Evolutionary conservation across 768 basidiomycete genomes (phyloP), one percentile per base, ranked within the genome.

Genomic region (Tulasnella sp.): DNA sequence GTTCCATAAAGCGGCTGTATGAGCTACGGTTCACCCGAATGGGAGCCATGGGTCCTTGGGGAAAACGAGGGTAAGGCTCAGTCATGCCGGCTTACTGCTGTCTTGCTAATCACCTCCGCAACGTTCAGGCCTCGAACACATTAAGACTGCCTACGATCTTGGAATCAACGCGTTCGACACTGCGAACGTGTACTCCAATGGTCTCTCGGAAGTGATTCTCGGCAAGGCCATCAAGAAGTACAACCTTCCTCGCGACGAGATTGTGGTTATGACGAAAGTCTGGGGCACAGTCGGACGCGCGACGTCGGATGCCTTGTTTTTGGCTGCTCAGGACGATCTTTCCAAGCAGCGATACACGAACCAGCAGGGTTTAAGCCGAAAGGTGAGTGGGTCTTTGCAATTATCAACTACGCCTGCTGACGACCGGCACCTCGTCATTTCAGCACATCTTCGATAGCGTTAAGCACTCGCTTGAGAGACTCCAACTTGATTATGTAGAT

Each of bases 1-100:
- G 14, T 45, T 40, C 3, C 1, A 29, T 67, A 7, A 91, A 83
- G 91, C 0, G 91, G 90, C 1, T 86, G 85, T 49, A 89, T 90
- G 89, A 83, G 84, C n/a, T 90, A 89, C 79, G 89, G 87, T 34
- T 80, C 80, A 14, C 82, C 85, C 14, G 84, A 86, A 14, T 90
- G 89, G 87, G 85, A 87, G 78, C 79, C 81, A 4, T 89, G 88
- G 89, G 84, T 88, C 7, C 78, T 88, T 1, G 82, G 80, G 14
- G 87, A 88, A 76, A 86, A 87, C 37, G 87, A 88, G 75, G 85
- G 83, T 0, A 83, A 9, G 40, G 11, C 1, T 1, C 17, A 9
- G 40, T 87, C 31, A 83, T 52, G 9, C 12, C 34, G 31, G 37
- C 39, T 75, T 67, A 19, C 34, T 34, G 45, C 29, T 17, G 22